Percentiles rank a stretch among this genome's conserved stretches.
Conservation (phyloP, 2,329 filamentous ascomycete species). For the Penicillium sp. region DNA sequence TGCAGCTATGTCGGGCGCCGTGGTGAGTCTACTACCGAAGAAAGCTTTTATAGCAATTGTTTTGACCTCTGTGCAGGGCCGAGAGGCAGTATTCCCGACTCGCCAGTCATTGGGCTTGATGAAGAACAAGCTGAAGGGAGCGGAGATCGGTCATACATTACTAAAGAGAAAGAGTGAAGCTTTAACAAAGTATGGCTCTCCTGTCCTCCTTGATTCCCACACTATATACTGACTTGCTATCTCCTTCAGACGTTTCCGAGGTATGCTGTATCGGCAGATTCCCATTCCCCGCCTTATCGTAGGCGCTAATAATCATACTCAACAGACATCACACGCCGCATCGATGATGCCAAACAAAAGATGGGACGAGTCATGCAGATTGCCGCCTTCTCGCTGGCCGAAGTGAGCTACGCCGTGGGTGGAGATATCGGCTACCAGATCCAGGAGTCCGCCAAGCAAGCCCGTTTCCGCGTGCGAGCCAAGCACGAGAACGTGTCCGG, state of each 20-base stretch:
- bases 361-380: constrained; percentile 99
- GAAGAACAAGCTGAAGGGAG: constrained; percentile 96
- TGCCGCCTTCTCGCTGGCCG: constrained; percentile 92
- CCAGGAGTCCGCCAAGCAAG: constrained; percentile 89
- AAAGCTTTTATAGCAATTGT: constrained; percentile 10
- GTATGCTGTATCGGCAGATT: constrained; percentile 47
- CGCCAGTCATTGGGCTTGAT: constrained; percentile 94
- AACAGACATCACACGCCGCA: constrained; percentile 87
- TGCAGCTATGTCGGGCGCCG: constrained; percentile 34
- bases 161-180: constrained; percentile 98
- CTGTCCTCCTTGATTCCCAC: background rate
- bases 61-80: constrained; percentile 58
- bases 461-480: constrained; percentile 86
- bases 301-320: constrained; percentile 29
- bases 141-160: constrained; percentile 85
- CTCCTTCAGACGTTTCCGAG: constrained; percentile 72
- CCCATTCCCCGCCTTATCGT: constrained; percentile 22
- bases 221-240: constrained; percentile 20
- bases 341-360: constrained; percentile 98
- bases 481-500: constrained; percentile 99
- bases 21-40: constrained; percentile 30
- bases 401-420: constrained; percentile 95
- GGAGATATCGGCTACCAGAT: constrained; percentile 96
- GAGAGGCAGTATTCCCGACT: constrained; percentile 95
- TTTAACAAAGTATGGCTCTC: constrained; percentile 75